Evolutionary conservation across 305 asterid species (phyloP), one percentile per base, ranked within the genome.

Genomic region (Solanum hybrid): DNA sequence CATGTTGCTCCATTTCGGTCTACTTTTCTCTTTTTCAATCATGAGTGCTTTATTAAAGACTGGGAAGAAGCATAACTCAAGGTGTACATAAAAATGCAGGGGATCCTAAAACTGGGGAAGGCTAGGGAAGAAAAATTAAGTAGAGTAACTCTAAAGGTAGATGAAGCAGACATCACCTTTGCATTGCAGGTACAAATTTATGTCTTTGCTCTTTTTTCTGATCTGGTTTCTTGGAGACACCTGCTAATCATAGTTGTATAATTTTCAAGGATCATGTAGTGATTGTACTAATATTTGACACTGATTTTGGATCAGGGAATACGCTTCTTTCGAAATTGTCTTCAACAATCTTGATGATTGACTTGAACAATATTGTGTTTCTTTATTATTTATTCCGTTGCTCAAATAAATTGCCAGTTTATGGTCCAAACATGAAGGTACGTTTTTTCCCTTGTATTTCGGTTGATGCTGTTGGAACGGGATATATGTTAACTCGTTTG

Each of bases 261-360:
- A 35, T 82, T 86, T 86, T 28, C 36, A 83, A 28, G 13, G 87
- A 46, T 31, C 37, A 31, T 46, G 40, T 46, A 28, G 37, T 46
- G 29, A 46, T 46, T 9, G 24, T 35, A 46, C 74, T 83, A 82
- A 40, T 46, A 46, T 83, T 84, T 73, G 57, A 87, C 75, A 57
- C 75, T 87, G 40, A 20, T 31, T 85, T 76, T 89, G 64, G 73
- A 78, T 87, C 95, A 96, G 98, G 99, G 98, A 80, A 90, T 96
- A 91, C 99, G 98, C 33, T 96, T 96, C 94, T 97, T 97, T 88
- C 95, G 98, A 34, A 97, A 94, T 90, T 96, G 96, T 89, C 95
- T 97, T 92, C 98, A 96, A 87, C 93, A 92, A 94, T 36, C 22
- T n/a, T 85, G 42, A 85, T 20, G 42, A 57, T 20, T 18, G 20